These are phyloP conservation scores for Lepidopterella palustris DNA, from an alignment of 495 filamentous ascomycete species.

Conservation along the genomic window DNA sequence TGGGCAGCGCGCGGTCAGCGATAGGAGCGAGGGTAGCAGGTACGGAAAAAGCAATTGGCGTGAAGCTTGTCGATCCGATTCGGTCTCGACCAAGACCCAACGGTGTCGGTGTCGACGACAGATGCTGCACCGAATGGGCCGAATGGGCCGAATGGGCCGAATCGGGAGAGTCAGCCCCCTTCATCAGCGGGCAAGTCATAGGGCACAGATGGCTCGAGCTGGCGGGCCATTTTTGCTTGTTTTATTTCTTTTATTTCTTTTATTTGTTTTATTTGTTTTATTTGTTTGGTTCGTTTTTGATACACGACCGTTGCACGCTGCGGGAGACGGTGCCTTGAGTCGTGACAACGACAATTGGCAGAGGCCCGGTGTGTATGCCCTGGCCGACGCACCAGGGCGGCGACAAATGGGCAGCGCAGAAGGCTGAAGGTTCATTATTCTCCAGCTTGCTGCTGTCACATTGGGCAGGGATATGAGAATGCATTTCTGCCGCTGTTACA, in stretches of 20 bases:
- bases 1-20: too few species aligned
- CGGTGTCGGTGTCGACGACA: constrained; percentile 15
- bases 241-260: background rate
- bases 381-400: background rate
- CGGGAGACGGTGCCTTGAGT: background rate
- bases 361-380: background rate
- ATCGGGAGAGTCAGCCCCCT: background rate
- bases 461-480: background rate
- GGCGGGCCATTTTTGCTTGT: background rate
- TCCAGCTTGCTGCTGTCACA: background rate
- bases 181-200: background rate
- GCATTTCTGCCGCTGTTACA: background rate
- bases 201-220: too few species aligned
- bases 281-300: background rate
- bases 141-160: background rate
- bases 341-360: background rate
- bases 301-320: background rate
- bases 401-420: background rate
- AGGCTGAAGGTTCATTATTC: background rate
- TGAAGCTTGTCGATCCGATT: constrained; percentile 26
- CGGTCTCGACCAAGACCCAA: constrained; percentile 25
- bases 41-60: too few species aligned
- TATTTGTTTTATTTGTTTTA: background rate
- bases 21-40: too few species aligned
- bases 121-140: background rate